phyloP scores from a whole-genome alignment of 495 filamentous ascomycete species.

The Hypomontagnella submonticulosa region DNA sequence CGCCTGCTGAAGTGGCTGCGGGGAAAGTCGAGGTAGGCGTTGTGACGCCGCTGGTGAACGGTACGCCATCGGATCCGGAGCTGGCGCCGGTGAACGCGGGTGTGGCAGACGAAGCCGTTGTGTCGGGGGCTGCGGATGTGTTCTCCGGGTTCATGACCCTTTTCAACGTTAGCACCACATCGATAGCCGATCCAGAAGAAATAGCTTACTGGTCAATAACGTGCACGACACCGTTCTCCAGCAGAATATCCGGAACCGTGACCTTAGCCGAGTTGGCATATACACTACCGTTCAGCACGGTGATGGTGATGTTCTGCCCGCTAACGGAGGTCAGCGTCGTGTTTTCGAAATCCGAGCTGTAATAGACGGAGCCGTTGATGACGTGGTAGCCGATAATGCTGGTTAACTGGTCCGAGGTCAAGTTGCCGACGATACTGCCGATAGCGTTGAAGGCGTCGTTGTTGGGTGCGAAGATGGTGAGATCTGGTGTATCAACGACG shows the following conservation, averaged over 20 bases:
- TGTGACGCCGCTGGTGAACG: constrained; percentile 58
- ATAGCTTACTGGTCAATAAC: constrained; percentile 65
- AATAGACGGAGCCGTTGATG: constrained; percentile 63
- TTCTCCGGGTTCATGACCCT: constrained; percentile 72
- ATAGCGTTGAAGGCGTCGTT: constrained; percentile 72
- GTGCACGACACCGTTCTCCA: constrained; percentile 75
- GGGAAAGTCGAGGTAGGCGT: constrained; percentile 49
- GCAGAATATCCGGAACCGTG: constrained; percentile 67
- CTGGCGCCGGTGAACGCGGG: constrained; percentile 65
- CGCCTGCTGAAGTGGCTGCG: constrained; percentile 47
- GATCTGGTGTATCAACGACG: constrained; percentile 55
- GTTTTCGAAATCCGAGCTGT: constrained; percentile 58
- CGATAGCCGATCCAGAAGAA: neutral
- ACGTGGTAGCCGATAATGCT: constrained; percentile 69
- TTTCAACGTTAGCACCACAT: constrained; percentile 5
- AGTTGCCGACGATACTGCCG: constrained; percentile 59
- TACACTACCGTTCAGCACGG: constrained; percentile 55
- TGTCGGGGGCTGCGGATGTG: constrained; percentile 57
- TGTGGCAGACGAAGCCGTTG: constrained; percentile 55
- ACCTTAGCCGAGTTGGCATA: constrained; percentile 64
- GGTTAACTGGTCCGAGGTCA: constrained; percentile 60
- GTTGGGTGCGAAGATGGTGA: constrained; percentile 72
- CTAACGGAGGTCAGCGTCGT: constrained; percentile 56
- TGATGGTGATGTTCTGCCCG: constrained; percentile 64
- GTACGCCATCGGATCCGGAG: constrained; percentile 51